These are phyloP conservation scores for Ceratobasidium sp. DNA, from an alignment of 1,284 basidiomycete genomes.

Conservation along the genomic window DNA sequence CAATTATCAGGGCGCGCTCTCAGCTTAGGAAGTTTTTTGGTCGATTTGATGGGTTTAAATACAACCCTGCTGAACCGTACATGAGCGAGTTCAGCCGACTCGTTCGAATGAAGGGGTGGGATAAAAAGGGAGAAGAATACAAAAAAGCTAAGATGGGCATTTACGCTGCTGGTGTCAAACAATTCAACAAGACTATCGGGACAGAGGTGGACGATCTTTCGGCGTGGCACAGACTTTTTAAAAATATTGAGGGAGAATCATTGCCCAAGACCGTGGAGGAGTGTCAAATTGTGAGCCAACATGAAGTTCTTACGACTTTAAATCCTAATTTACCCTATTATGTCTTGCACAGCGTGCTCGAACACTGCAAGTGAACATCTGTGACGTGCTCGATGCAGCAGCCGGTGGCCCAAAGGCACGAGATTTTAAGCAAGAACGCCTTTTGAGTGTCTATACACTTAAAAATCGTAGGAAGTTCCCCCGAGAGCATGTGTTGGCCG, in stretches of 20 bases:
- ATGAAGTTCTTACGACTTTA: neutral
- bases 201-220: neutral
- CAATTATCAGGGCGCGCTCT: neutral
- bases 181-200: slow-evolving; percentile 18
- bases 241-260: neutral
- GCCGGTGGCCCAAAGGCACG: neutral
- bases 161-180: neutral
- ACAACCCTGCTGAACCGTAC: slow-evolving; percentile 11
- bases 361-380: neutral
- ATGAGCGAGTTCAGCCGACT: slow-evolving; percentile 28
- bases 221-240: neutral
- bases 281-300: neutral
- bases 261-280: neutral
- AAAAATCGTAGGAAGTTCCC: neutral
- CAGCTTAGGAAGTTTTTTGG: slow-evolving; percentile 6
- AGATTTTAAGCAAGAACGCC: neutral
- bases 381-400: neutral
- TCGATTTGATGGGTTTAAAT: slow-evolving; percentile 1
- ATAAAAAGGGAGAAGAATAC: neutral
- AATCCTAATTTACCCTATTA: neutral
- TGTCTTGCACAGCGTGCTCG: neutral
- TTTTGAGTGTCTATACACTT: neutral
- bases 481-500: neutral
- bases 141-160: slow-evolving; percentile 1
- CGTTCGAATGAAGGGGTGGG: neutral